These are phyloP conservation scores for Cicer chorassanicum DNA, from an alignment of 306 rosid genomes.

Conservation along the genomic window DNA sequence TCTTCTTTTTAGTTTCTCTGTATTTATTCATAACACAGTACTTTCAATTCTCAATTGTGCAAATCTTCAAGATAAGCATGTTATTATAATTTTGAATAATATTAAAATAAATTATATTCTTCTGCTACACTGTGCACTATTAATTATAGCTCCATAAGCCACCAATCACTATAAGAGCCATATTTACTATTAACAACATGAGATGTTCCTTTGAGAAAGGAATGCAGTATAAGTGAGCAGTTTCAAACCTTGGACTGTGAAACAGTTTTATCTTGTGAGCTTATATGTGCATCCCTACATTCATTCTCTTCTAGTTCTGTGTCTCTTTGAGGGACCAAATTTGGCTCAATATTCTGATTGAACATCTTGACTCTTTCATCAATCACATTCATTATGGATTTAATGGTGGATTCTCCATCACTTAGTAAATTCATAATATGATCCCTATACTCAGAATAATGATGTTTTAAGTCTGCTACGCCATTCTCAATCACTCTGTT, in stretches of 20 bases:
- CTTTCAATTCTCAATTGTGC: conserved; percentile 14
- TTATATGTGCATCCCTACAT: conserved; percentile 64
- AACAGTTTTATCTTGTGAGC: conserved; percentile 50
- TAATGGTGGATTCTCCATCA: conserved; percentile 68
- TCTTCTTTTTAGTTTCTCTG: conserved; percentile 35
- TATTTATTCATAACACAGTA: conserved; percentile 27
- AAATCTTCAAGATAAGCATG: conserved; percentile 25
- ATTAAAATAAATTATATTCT: conserved; percentile 29
- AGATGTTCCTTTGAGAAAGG: conserved; percentile 29
- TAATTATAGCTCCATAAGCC: conserved; percentile 22
- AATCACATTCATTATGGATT: conserved; percentile 57
- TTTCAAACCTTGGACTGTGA: conserved; percentile 58
- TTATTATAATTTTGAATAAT: conserved; percentile 8
- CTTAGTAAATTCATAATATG: conserved; percentile 63
- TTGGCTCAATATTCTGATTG: conserved; percentile 48
- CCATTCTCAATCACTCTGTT: conserved; percentile 55
- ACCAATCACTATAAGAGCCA: conserved; percentile 20
- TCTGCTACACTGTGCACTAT: not conserved
- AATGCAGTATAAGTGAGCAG: conserved; percentile 26
- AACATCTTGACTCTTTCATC: conserved; percentile 58
- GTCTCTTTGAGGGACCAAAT: conserved; percentile 53
- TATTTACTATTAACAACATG: conserved; percentile 23
- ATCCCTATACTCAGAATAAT: conserved; percentile 64
- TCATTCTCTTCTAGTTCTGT: conserved; percentile 60
- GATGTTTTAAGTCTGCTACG: conserved; percentile 60